Conservation (phyloP, 2,329 filamentous ascomycete species). For the Microdochium trichocladiopsis region DNA sequence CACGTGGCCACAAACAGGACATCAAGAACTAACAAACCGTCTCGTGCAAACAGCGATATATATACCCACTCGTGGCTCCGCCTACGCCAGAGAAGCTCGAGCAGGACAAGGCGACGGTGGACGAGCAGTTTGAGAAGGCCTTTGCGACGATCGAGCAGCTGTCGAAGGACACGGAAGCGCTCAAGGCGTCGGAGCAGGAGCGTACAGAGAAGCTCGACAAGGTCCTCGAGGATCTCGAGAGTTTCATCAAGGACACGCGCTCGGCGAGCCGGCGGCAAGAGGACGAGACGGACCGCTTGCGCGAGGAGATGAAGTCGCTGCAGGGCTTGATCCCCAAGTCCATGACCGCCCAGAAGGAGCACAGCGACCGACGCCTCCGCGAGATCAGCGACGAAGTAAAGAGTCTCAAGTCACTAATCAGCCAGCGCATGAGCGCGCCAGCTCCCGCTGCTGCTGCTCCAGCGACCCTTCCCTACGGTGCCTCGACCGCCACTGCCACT, state of each 20-base stretch:
- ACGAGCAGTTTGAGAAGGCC: conserved; percentile 87
- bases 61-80: conserved; percentile 83
- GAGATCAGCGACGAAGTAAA: conserved; percentile 84
- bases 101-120: conserved; percentile 87
- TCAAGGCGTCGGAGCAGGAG: conserved; percentile 81
- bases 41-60: conserved; percentile 60
- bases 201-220: conserved; percentile 77
- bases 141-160: conserved; percentile 91
- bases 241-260: conserved; percentile 75
- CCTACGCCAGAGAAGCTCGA: conserved; percentile 91
- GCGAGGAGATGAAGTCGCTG: conserved; percentile 76
- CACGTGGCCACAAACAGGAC: neutral
- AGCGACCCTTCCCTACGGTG: conserved; percentile 6
- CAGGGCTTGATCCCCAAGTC: conserved; percentile 85
- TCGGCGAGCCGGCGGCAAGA: conserved; percentile 74
- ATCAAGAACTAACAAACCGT: neutral
- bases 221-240: conserved; percentile 77
- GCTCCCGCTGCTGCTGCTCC: conserved; percentile 17
- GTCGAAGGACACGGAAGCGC: conserved; percentile 76
- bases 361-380: conserved; percentile 71
- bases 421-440: conserved; percentile 47
- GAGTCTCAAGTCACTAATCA: conserved; percentile 84
- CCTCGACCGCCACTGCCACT: conserved; percentile 2
- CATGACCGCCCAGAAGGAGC: conserved; percentile 79
- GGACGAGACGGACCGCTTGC: conserved; percentile 78